Base-by-base conservation (phyloP, 2,329 filamentous ascomycete genomes). In the Akanthomyces muscarius region DNA sequence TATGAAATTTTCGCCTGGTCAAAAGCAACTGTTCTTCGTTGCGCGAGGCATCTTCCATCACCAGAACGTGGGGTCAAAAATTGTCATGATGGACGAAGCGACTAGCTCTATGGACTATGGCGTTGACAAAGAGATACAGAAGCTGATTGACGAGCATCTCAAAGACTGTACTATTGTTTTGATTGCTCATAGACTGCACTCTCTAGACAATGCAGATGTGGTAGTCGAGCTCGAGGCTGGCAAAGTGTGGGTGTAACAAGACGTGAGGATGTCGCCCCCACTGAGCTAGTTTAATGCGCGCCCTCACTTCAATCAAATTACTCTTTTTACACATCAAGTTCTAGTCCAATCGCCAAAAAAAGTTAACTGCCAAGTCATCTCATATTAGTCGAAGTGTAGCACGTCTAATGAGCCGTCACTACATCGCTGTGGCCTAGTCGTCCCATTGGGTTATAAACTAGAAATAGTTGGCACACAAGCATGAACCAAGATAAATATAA, bases 81-180 rank as follows among this genome's bases (percentile, higher is more conserved):
- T 60, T 52, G 47, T 60, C 16, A 30, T 60, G n/a, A 52, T 60
- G 57, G 57, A 60, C 14, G 57, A 60, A 23, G 57, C 57, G 18
- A 50, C 56, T 11, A 60, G 57, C 23, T 41, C 45, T 14, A 60
- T 60, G 47, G 57, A 60, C 18, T 50, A 52, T 18, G 30, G 8
- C 1, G 30, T 44, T 11, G 57, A 60, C 23, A 7, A 23, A 23
- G 5, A 60, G 14, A 60, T 60, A 2, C 36, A 60, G 23, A 16
- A 42, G 33, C 33, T 60, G 6, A 21, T 52, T 3, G 47, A 51
- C 10, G 47, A 52, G 2, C 14, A 38, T 6, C 25, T 60, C 3
- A 28, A 13, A 1, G 47, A 44, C 11, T 60, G 57, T 16, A 60
- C 45, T 6, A 23, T 52, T 14, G 11, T 52, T 14, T 10, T 60